Evolutionary conservation across 1,284 basidiomycete genomes (phyloP), one percentile per base, ranked within the genome.

Genomic region (Schizopora paradoxa): DNA sequence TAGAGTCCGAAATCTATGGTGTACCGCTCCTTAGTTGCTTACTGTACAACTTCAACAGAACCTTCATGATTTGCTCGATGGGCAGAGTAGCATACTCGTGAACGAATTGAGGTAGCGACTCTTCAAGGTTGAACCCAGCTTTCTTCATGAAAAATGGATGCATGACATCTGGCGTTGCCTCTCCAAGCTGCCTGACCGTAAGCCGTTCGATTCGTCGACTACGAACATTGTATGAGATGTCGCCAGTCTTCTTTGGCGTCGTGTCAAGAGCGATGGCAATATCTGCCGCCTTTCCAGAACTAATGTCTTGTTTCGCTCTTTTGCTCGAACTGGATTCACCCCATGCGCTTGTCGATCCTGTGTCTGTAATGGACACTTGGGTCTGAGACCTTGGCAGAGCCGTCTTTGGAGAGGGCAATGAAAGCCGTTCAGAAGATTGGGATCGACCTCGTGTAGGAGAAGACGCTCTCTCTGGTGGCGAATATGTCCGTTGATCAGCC

Each of bases 131-230:
- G 62, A 87, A 82, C 1, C 86, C 86, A 25, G 89, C 82, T 58
- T 79, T 86, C 57, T 88, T 87, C 76, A 83, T 83, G 65, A 88
- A 86, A 63, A 88, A 87, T 31, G 88, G 77, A 67, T 86, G 84
- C 86, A 83, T 89, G 7, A 91, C 86, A 57, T 91, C 86, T 2
- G 86, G 86, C 0, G 90, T 91, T 11, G 85, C 87, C 61, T 91
- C 86, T 27, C 91, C 91, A 6, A 93, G 68, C 59, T 91, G 86
- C 37, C 83, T 76, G 73, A 93, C 82, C 22, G 83, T 86, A 43
- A 88, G 60, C 18, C 84, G 75, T 57, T 88, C 81, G 54, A 88
- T 87, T 44, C 72, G 70, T 32, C 86, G 72, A 19, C 66, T 64
- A 8, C 69, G 68, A 4, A 73, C 72, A 44, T 64, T 61, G 58